phyloP scores from a whole-genome alignment of 129 eudicot species.

The Chrysanthemum makinoi region DNA sequence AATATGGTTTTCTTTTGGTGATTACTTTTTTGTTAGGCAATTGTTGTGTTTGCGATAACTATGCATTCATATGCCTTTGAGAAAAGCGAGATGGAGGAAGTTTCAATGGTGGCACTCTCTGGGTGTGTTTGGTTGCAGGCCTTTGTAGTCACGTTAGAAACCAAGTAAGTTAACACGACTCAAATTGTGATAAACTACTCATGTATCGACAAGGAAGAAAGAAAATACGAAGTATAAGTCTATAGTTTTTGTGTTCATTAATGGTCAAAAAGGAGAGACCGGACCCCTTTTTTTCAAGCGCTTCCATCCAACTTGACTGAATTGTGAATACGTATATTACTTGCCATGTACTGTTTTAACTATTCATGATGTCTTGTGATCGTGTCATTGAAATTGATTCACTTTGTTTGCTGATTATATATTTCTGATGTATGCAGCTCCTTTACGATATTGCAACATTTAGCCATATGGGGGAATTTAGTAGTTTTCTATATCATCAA shows the following conservation, averaged over 20 bases:
- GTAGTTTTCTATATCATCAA: conserved; percentile 76
- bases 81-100: conserved; percentile 92
- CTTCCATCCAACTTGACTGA: too few relatives aligned
- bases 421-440: conserved; percentile 51
- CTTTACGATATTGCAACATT: conserved; percentile 84
- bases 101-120: conserved; percentile 94
- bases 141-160: conserved; percentile 83
- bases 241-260: background rate
- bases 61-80: conserved; percentile 81
- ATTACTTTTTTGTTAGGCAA: conserved; percentile 56
- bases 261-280: conserved; percentile 4
- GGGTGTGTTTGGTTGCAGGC: conserved; percentile 99
- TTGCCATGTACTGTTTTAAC: background rate
- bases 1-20: background rate
- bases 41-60: conserved; percentile 78
- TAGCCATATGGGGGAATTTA: conserved; percentile 95
- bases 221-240: background rate
- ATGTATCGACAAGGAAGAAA: background rate
- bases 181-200: background rate
- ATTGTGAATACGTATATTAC: too few relatives aligned
- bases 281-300: background rate
- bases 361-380: background rate
- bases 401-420: background rate
- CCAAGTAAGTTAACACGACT: conserved; percentile 62
- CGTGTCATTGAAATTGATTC: conserved; percentile 13